Conservation (phyloP, 495 filamentous ascomycete species). For the Staphylotrichum tortipilum region DNA sequence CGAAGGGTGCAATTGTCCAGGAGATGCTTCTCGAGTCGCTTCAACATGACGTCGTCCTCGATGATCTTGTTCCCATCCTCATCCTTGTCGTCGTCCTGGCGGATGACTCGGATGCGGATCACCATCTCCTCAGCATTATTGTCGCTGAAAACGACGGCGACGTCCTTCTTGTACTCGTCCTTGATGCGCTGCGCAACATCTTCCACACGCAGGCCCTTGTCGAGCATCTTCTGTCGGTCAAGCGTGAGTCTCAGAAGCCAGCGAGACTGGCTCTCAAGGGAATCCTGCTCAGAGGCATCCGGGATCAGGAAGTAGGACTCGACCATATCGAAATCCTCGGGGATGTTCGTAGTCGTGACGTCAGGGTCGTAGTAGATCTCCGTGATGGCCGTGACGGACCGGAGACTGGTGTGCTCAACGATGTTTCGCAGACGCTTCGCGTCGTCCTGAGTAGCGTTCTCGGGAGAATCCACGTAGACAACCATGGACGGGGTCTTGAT, state of each 20-base stretch:
- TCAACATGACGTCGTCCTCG: constrained; percentile 83
- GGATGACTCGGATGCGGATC: constrained; percentile 81
- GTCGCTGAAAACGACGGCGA: constrained; percentile 93
- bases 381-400: constrained; percentile 79
- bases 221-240: constrained; percentile 83
- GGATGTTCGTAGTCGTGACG: constrained; percentile 73
- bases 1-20: constrained; percentile 83
- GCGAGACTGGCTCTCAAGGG: constrained; percentile 70
- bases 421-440: constrained; percentile 79
- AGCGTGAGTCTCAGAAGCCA: constrained; percentile 95
- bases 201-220: constrained; percentile 85
- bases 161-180: constrained; percentile 72
- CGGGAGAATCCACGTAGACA: constrained; percentile 69
- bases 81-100: constrained; percentile 57
- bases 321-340: constrained; percentile 85
- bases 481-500: constrained; percentile 99
- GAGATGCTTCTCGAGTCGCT: constrained; percentile 81
- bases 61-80: constrained; percentile 69
- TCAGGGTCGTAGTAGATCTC: constrained; percentile 98
- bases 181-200: constrained; percentile 89
- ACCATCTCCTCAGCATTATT: constrained; percentile 95
- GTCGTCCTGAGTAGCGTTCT: constrained; percentile 56
- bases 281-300: constrained; percentile 64
- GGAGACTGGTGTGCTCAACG: constrained; percentile 91
- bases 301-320: constrained; percentile 96